These are phyloP conservation scores for Mortierella sp. DNA, from an alignment of 371 early-diverging fungal species.

Conservation along the genomic window DNA sequence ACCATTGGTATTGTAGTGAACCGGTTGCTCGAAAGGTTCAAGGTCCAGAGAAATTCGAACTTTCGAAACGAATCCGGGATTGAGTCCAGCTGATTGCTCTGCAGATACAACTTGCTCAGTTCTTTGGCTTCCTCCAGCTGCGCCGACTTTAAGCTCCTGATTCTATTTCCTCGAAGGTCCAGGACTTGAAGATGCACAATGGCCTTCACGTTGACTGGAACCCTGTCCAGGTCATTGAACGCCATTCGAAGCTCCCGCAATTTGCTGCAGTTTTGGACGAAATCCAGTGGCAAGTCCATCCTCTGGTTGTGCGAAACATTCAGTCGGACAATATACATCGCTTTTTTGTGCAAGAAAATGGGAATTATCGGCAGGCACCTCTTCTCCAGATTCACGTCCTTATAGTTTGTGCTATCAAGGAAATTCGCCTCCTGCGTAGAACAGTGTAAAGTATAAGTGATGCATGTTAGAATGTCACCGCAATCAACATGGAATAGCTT, in stretches of 20 bases:
- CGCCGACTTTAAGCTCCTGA: constrained; percentile 67
- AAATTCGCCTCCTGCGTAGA: constrained; percentile 37
- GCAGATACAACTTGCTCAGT: constrained; percentile 70
- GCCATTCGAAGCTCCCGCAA: constrained; percentile 75
- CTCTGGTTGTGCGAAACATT: constrained; percentile 79
- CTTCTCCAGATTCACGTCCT: constrained; percentile 70
- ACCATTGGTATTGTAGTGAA: constrained; percentile 73
- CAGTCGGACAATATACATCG: constrained; percentile 71
- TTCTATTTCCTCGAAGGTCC: constrained; percentile 81
- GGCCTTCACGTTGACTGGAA: constrained; percentile 70
- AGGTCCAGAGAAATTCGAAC: constrained; percentile 65
- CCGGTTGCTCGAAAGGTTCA: constrained; percentile 86
- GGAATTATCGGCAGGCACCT: constrained; percentile 79
- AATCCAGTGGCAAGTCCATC: constrained; percentile 78
- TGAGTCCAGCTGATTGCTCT: constrained; percentile 76
- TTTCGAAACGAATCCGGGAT: constrained; percentile 68
- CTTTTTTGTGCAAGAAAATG: constrained; percentile 72
- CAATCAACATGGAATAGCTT: too few relatives aligned
- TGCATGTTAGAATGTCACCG: neutral
- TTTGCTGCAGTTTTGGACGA: constrained; percentile 73
- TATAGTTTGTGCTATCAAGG: constrained; percentile 28
- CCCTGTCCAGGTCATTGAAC: constrained; percentile 70
- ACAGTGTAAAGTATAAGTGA: neutral
- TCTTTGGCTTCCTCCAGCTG: constrained; percentile 66
- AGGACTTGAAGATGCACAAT: constrained; percentile 69